phyloP scores from a whole-genome alignment of 345 rosid species.

The Salix suchowensis region DNA sequence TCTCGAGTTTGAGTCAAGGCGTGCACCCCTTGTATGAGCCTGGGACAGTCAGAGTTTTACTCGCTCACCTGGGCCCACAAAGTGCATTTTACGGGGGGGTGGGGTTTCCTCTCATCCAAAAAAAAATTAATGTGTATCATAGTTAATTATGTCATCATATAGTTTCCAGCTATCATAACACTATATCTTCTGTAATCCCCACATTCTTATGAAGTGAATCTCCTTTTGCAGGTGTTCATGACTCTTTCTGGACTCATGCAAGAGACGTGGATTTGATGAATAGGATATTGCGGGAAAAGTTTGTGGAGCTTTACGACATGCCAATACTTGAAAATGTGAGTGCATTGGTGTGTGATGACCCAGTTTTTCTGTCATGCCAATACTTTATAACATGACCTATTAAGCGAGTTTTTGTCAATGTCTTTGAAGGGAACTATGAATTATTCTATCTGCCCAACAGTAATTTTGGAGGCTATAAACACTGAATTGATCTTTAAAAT shows the following conservation, averaged over 20 bases:
- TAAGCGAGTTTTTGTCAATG: neutral
- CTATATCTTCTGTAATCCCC: neutral
- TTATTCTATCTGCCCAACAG: neutral
- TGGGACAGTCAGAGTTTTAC: too few relatives aligned
- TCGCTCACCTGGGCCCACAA: too few relatives aligned
- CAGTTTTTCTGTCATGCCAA: neutral
- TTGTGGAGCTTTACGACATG: constrained; percentile 80
- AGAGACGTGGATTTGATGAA: constrained; percentile 92
- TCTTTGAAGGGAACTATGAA: neutral
- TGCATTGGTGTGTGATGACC: neutral
- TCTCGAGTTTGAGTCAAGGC: too few relatives aligned
- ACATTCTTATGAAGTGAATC: constrained; percentile 7
- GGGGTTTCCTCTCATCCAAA: too few relatives aligned
- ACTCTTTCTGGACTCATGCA: constrained; percentile 99
- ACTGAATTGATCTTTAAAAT: neutral
- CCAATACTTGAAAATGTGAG: constrained; percentile 96
- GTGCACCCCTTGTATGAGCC: too few relatives aligned
- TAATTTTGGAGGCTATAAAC: neutral
- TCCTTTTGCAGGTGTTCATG: constrained; percentile 77
- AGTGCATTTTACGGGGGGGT: accelerated
- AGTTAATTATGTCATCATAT: neutral
- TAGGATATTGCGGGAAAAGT: constrained; percentile 73
- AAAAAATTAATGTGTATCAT: neutral
- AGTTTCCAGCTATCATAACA: neutral
- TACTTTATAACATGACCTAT: neutral